These are phyloP conservation scores for Medicago ruthenica DNA, from an alignment of 306 rosid genomes.

Conservation along the genomic window DNA sequence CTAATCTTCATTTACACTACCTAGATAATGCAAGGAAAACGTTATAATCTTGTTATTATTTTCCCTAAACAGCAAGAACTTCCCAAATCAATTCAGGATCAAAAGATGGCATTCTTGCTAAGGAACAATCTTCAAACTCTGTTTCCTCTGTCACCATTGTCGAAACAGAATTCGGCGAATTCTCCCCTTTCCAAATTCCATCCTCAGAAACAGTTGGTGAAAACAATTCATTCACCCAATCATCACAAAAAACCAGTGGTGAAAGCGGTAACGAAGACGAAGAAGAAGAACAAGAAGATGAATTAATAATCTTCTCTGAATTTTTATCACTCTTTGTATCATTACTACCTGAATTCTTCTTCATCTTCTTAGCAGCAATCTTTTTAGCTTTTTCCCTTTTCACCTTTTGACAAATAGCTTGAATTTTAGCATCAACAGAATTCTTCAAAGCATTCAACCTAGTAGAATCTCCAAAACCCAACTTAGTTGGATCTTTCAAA, in stretches of 20 bases:
- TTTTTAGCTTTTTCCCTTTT: slow-evolving; percentile 74
- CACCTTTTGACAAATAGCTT: slow-evolving; percentile 86
- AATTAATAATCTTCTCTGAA: slow-evolving; percentile 33
- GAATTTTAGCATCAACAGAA: slow-evolving; percentile 85
- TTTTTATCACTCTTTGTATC: neutral
- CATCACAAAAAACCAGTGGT: slow-evolving; percentile 37
- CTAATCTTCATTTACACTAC: slow-evolving; percentile 38
- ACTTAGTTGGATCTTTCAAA: slow-evolving; percentile 63
- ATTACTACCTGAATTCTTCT: neutral
- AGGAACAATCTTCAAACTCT: slow-evolving; percentile 62
- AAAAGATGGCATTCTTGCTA: slow-evolving; percentile 84
- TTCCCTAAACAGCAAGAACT: slow-evolving; percentile 72
- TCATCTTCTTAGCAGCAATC: slow-evolving; percentile 51
- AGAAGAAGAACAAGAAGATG: slow-evolving; percentile 56
- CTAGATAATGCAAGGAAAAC: neutral
- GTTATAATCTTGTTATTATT: neutral
- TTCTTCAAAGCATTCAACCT: slow-evolving; percentile 69
- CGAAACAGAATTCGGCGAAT: slow-evolving; percentile 57
- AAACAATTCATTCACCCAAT: slow-evolving; percentile 50
- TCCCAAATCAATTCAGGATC: slow-evolving; percentile 96
- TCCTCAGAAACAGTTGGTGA: slow-evolving; percentile 62
- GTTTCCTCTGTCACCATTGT: slow-evolving; percentile 46
- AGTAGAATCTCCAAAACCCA: slow-evolving; percentile 65
- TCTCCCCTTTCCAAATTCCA: slow-evolving; percentile 61
- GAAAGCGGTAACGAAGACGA: slow-evolving; percentile 43